Conservation (phyloP, 164 flowering plant species). For the Vitis vinifera region ASM3070453v1 NC_081814.1:27356501-27357000, state of each 20-base stretch:
- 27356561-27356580: conserved; percentile 36
- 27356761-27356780: conserved; percentile 55
- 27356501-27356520: conserved; percentile 54
- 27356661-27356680: conserved; percentile 36
- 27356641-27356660: conserved; percentile 37
- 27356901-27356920: conserved; percentile 44
- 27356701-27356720: conserved; percentile 30
- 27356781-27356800: conserved; percentile 58
- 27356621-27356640: conserved; percentile 35
- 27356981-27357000: conserved; percentile 58
- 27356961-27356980: conserved; percentile 41
- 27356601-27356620: conserved; percentile 37
- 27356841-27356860: conserved; percentile 55
- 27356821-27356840: conserved; percentile 63
- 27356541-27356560: conserved; percentile 30
- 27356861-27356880: conserved; percentile 77
- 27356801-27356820: conserved; percentile 49
- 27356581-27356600: conserved; percentile 47
- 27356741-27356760: conserved; percentile 47
- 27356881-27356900: conserved; percentile 55
- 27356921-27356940: conserved; percentile 52
- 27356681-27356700: conserved; percentile 39
- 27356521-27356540: conserved; percentile 45
- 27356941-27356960: conserved; percentile 33
- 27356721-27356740: conserved; percentile 57